Evolutionary conservation across 2,329 filamentous ascomycete genomes (phyloP), one percentile per base, ranked within the genome.

Genomic region (Sarocladiaceae sp.): DNA sequence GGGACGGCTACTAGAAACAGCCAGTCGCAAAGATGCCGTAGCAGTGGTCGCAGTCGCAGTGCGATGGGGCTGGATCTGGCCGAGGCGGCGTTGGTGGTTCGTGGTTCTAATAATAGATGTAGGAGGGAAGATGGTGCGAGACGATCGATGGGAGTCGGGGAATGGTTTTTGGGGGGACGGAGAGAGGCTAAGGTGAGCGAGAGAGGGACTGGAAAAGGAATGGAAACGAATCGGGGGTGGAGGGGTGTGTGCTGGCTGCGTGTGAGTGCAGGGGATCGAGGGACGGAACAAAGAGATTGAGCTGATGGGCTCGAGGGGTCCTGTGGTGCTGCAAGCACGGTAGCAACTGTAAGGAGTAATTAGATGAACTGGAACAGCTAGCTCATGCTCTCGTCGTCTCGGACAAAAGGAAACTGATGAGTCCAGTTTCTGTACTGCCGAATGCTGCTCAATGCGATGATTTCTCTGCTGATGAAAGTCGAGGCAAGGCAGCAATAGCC

Each of bases 71-170:
- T 70, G 68, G 66, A 70, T 67, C 66, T 68, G 66, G 65, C 37
- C 37, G 37, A 41, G 29, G 37, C 26, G 23, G 37, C 62, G 65
- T 55, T 66, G 62, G 64, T 29, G 37, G 37, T 41, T 29, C 37
- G 61, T 66, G 67, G 57, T 72, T 65, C 69, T 72, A 73, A 72
- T 69, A 68, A 71, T 72, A 73, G 55, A 56, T 32, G 37, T 24
- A 41, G 37, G 37, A 33, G 33, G 18, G 15, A 19, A 32, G 61
- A 66, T 68, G 61, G 63, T 68, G 67, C 65, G 67, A 62, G 64
- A 58, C 47, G 26, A 39, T 40, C 48, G 56, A 12, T 41, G 37
- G 23, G 3, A 19, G 23, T 27, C 37, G 37, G 37, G 54, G 55
- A 45, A 46, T 42, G 46, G 29, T 40, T 44, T 47, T 51, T 45